Conservation (phyloP, 139 green algal genomes). For the Nannochloris sp. region DNA sequence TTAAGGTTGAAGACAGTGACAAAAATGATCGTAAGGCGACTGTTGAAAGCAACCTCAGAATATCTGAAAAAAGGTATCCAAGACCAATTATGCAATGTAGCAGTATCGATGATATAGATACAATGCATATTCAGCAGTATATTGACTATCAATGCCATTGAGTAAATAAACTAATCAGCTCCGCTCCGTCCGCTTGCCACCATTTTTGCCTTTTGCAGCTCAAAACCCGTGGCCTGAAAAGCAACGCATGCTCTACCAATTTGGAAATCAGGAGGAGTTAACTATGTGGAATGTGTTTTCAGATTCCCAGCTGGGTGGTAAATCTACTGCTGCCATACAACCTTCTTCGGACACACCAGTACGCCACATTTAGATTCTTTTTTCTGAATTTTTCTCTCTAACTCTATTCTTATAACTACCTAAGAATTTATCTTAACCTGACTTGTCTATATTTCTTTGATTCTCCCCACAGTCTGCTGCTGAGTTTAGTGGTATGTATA, state of each 20-base stretch:
- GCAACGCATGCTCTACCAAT: constrained; percentile 21
- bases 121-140: no score
- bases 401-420: neutral
- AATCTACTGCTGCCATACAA: constrained; percentile 21
- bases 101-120: no score
- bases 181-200: no score
- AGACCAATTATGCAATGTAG: no score
- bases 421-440: neutral
- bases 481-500: constrained; percentile 20
- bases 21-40: no score
- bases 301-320: constrained; percentile 29
- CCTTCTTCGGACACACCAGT: constrained; percentile 4
- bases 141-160: no score
- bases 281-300: constrained; percentile 28
- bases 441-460: neutral
- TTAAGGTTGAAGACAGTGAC: no score
- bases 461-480: no score
- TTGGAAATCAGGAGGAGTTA: constrained; percentile 26
- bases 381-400: neutral
- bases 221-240: neutral
- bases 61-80: no score
- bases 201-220: neutral
- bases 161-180: no score
- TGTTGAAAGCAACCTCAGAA: no score
- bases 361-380: neutral